phyloP scores from a whole-genome alignment of 2,329 filamentous ascomycete genomes.

The Didymella exigua region DNA sequence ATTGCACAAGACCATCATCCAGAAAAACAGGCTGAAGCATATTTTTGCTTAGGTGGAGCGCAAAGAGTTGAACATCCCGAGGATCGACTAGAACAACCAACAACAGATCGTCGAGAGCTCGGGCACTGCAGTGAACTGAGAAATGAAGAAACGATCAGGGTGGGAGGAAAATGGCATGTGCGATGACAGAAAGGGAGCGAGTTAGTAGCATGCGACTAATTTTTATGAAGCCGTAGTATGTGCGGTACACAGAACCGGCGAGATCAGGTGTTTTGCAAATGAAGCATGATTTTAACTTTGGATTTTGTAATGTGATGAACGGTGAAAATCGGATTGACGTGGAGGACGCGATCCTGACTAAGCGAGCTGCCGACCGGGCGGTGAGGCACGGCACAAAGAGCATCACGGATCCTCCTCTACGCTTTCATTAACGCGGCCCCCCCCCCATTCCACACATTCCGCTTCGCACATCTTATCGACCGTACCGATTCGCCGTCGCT shows the following conservation, averaged over 20 bases:
- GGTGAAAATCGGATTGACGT: background rate
- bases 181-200: no score
- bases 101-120: background rate
- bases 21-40: background rate
- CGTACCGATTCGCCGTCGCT: background rate
- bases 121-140: background rate
- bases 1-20: constrained; percentile 1
- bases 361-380: constrained; percentile 13
- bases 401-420: background rate
- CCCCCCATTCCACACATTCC: background rate
- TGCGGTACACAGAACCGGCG: background rate
- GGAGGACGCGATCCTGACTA: constrained; percentile 7
- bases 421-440: constrained; percentile 1
- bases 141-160: background rate
- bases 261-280: no score
- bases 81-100: background rate
- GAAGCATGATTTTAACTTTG: no score
- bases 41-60: constrained; percentile 1
- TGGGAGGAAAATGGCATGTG: background rate
- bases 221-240: background rate
- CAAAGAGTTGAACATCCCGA: background rate
- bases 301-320: background rate
- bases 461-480: background rate
- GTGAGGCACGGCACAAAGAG: constrained; percentile 28
- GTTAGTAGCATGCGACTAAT: no score